A percentile compares a stretch with the other conserved stretches of the same genome.
Conservation (phyloP, 345 rosid genomes). For the Salix caprea region DNA sequence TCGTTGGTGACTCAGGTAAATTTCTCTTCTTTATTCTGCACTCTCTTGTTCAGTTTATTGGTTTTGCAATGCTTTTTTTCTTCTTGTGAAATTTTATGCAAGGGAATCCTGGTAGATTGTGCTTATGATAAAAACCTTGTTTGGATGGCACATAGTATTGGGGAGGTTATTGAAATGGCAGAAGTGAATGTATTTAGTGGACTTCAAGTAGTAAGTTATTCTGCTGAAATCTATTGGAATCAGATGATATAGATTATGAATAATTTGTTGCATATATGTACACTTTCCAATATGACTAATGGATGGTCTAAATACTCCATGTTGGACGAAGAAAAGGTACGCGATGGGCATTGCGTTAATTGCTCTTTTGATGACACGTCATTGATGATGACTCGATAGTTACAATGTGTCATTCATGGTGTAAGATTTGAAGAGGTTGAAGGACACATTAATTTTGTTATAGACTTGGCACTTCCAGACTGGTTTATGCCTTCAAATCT, state of each 20-base stretch:
- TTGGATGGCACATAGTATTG: background rate
- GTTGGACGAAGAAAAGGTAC: background rate
- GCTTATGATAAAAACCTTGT: background rate
- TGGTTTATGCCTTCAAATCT: background rate
- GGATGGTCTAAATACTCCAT: background rate
- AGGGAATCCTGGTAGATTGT: background rate
- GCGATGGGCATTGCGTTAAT: background rate
- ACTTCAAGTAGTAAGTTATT: background rate
- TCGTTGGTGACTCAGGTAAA: slow-evolving; percentile 97
- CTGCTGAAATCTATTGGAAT: background rate
- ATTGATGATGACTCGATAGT: background rate
- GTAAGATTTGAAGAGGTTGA: background rate
- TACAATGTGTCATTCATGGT: background rate
- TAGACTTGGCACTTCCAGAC: background rate
- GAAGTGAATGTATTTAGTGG: background rate
- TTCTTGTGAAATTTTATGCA: background rate
- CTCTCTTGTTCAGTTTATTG: background rate
- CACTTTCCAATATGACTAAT: background rate
- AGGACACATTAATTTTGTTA: background rate
- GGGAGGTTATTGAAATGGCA: background rate
- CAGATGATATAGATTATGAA: background rate
- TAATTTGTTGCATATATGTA: background rate
- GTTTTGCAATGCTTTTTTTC: background rate
- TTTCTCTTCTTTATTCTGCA: background rate
- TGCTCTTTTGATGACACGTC: background rate